Base-by-base conservation (phyloP, 1,284 basidiomycete species). In the Sphagnurus paluster region DNA sequence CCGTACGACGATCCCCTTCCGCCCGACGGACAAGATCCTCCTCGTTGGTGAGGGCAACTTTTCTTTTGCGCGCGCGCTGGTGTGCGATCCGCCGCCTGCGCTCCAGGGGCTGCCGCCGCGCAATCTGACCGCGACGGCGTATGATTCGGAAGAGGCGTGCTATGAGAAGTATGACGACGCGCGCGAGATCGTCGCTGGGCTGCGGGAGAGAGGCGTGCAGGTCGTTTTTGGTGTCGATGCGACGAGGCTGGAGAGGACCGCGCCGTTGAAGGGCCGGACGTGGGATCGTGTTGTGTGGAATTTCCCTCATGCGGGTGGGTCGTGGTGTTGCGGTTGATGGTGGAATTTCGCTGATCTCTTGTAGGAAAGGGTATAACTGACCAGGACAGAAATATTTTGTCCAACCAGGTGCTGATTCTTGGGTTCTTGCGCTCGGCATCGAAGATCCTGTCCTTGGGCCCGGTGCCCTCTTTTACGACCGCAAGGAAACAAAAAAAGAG, bases 1-100 rank as follows among this genome's bases (percentile, higher is more conserved):
- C n/a, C 70, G 65, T 24, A 67, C 71, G 1, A 84, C 77, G 0
- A 71, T 89, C n/a, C 93, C 93, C 0, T 93, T 95, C 67, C 68
- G 65, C 3, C 58, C 76, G 0, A 83, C 82, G 21, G 92, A 98
- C 63, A 84, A 72, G 33, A 87, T 98, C 37, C 77, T 98, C 11
- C 77, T 98, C 28, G 73, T 98, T 39, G 95, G 96, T n/a, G 95
- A 98, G 70, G 92, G 91, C 20, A 94, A 98, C 65, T 98, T 99
- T 59, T 96, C 93, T 1, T 99, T 94, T 60, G 77, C 94, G 0
- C 80, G 80, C 17, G 84, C 93, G 6, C 75, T 98, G 5, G 67
- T 91, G n/a, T 63, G 67, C 45, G 71, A 74, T 56, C 76, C 79
- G 7, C 80, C 83, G 4, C 26, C 65, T 16, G 58, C 65, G 2